Evolutionary conservation across 1,139 yeast genomes (phyloP).

Genomic region (Blastobotrys capitulatus): DNA sequence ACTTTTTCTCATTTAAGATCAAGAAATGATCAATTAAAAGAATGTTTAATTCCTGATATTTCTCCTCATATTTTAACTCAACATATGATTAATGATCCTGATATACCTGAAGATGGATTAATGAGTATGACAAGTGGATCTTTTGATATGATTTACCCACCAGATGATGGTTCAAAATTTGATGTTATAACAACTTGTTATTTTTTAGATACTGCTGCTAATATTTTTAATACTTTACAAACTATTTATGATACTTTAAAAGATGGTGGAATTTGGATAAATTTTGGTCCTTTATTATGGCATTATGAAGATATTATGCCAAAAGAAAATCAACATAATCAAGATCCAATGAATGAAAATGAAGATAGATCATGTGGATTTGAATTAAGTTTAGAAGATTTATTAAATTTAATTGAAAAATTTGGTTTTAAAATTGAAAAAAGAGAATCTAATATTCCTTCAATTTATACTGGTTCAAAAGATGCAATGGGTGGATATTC

Average conservation of each 20-base stretch:
- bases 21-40: constrained; percentile 48
- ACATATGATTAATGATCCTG: constrained; percentile 34
- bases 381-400: constrained; percentile 59
- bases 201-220: constrained; percentile 74
- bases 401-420: constrained; percentile 43
- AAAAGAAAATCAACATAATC: constrained; percentile 18
- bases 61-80: constrained; percentile 25
- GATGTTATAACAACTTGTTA: constrained; percentile 65
- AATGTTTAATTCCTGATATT: constrained; percentile 41
- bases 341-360: constrained; percentile 17
- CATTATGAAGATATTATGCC: constrained; percentile 61
- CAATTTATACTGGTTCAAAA: constrained; percentile 54
- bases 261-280: constrained; percentile 66
- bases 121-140: constrained; percentile 82
- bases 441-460: constrained; percentile 41
- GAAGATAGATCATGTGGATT: constrained; percentile 46
- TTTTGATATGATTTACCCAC: constrained; percentile 70
- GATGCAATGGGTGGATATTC: constrained; percentile 51
- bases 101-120: constrained; percentile 42
- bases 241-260: constrained; percentile 50
- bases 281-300: constrained; percentile 84
- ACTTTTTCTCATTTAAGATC: constrained; percentile 62
- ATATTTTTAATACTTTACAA: constrained; percentile 62
- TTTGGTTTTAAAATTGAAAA: constrained; percentile 52
- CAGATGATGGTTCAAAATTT: constrained; percentile 32